A percentile compares a stretch with the other conserved stretches of the same genome.
phyloP scores from a whole-genome alignment of 2,329 filamentous ascomycete species.

The Pseudopyrenochaeta lycopersici region DNA sequence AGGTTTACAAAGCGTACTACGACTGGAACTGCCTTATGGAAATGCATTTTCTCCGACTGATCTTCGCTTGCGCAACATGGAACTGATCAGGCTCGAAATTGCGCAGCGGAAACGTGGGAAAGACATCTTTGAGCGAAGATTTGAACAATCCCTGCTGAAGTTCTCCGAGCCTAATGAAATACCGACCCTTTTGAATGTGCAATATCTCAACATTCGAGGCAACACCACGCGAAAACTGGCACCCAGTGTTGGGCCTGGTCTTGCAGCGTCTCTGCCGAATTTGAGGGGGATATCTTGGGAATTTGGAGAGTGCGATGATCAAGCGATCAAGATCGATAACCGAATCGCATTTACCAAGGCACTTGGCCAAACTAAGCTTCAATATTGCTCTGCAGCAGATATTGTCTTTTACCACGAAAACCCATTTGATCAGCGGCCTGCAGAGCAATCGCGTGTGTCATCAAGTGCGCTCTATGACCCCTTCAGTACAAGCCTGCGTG shows the following conservation, averaged over 20 bases:
- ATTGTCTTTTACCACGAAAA: slow-evolving; percentile 8
- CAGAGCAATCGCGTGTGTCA: slow-evolving; percentile 10
- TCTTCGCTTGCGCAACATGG: too few species aligned
- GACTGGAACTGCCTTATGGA: too few species aligned
- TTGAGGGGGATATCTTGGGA: slow-evolving; percentile 7
- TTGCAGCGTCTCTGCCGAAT: slow-evolving; percentile 2
- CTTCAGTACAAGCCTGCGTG: slow-evolving; percentile 17
- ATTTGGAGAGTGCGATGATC: slow-evolving; percentile 5
- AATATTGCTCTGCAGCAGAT: slow-evolving; percentile 2
- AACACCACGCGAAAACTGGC: slow-evolving; percentile 2
- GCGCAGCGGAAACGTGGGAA: too few species aligned
- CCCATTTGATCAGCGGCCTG: slow-evolving; percentile 6
- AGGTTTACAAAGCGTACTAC: too few species aligned
- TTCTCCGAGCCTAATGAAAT: too few species aligned
- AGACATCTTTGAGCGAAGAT: too few species aligned
- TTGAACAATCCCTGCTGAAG: too few species aligned
- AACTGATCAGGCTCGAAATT: too few species aligned
- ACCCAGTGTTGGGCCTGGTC: slow-evolving; percentile 7
- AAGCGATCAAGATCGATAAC: slow-evolving; percentile 1
- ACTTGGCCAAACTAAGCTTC: background rate
- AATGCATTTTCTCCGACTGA: slow-evolving; percentile 4
- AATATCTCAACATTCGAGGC: too few species aligned
- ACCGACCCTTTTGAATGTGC: too few species aligned
- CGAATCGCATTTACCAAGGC: slow-evolving; percentile 7
- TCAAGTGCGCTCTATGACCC: slow-evolving; percentile 9